Conservation (phyloP, 306 rosid species). For the Pterocarpus santalinus region DNA sequence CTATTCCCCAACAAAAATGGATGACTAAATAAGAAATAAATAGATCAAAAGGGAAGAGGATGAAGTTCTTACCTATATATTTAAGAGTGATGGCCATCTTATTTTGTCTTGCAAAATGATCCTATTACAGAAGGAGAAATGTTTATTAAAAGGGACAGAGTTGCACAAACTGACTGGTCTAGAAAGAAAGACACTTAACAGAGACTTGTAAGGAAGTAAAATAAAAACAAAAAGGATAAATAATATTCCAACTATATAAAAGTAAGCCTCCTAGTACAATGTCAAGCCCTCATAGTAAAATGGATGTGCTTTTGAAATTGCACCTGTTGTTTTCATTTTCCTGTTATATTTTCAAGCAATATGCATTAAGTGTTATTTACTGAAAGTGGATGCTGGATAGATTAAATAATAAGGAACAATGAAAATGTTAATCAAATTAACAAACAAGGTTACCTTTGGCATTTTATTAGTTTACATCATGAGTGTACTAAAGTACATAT, state of each 20-base stretch:
- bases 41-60: slow-evolving; percentile 31
- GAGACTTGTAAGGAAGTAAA: slow-evolving; percentile 10
- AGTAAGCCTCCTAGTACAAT: slow-evolving; percentile 15
- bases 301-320: slow-evolving; percentile 2
- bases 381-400: slow-evolving; percentile 4
- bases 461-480: not conserved
- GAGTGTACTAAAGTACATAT: slow-evolving; percentile 3
- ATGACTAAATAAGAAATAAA: slow-evolving; percentile 22
- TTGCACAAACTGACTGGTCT: slow-evolving; percentile 30
- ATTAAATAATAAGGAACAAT: slow-evolving; percentile 16
- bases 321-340: slow-evolving; percentile 3
- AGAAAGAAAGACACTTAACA: slow-evolving; percentile 17
- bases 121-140: slow-evolving; percentile 54
- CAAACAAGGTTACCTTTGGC: not conserved
- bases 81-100: slow-evolving; percentile 72
- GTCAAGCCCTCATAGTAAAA: not conserved
- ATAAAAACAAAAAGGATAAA: not conserved
- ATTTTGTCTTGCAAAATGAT: slow-evolving; percentile 61
- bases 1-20: not conserved
- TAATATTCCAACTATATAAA: slow-evolving; percentile 9
- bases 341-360: slow-evolving; percentile 15
- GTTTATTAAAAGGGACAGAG: slow-evolving; percentile 30
- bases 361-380: not conserved
- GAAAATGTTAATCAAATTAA: not conserved
- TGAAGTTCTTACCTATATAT: slow-evolving; percentile 72